These are phyloP conservation scores for Sporisorium exsertum DNA, from an alignment of 1,284 basidiomycete species.

Conservation along the genomic window DNA sequence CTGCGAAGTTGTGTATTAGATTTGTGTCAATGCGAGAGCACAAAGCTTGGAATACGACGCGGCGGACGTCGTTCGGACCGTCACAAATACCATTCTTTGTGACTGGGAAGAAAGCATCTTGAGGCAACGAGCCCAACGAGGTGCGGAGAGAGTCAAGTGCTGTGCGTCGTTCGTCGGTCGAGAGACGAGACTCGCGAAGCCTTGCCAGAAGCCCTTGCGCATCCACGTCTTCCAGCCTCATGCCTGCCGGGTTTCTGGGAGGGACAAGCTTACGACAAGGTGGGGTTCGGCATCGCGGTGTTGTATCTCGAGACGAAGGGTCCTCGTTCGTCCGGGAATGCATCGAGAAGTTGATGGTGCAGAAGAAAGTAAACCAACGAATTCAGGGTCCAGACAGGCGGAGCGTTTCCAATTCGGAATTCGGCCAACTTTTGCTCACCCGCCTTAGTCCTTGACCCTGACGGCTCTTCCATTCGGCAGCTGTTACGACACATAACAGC, in stretches of 20 bases:
- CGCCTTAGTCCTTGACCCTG: background rate
- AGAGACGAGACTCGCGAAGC: conserved; percentile 35
- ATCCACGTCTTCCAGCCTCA: background rate
- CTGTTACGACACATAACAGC: background rate
- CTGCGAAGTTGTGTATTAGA: background rate
- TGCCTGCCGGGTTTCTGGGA: background rate
- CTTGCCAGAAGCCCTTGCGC: conserved; percentile 12
- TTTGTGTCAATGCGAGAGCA: conserved; percentile 12
- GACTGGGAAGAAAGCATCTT: background rate
- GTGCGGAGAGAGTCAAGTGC: conserved; percentile 21
- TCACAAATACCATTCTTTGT: conserved; percentile 2
- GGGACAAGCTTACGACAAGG: background rate
- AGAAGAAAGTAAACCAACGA: conserved; percentile 2
- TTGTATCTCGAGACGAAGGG: background rate
- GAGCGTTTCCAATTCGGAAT: background rate
- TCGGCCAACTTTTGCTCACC: conserved; percentile 7
- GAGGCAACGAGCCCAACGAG: background rate
- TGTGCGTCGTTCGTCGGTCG: conserved; percentile 24
- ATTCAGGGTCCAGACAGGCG: conserved; percentile 17
- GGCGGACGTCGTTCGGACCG: conserved; percentile 27
- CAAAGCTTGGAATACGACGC: conserved; percentile 13
- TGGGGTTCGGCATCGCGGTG: background rate
- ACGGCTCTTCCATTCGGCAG: background rate
- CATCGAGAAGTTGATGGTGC: background rate
- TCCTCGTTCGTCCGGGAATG: background rate